Evolutionary conservation across 2,329 filamentous ascomycete genomes (phyloP), one percentile per base, ranked within the genome.

Genomic region (Plectosphaerella sp.): DNA sequence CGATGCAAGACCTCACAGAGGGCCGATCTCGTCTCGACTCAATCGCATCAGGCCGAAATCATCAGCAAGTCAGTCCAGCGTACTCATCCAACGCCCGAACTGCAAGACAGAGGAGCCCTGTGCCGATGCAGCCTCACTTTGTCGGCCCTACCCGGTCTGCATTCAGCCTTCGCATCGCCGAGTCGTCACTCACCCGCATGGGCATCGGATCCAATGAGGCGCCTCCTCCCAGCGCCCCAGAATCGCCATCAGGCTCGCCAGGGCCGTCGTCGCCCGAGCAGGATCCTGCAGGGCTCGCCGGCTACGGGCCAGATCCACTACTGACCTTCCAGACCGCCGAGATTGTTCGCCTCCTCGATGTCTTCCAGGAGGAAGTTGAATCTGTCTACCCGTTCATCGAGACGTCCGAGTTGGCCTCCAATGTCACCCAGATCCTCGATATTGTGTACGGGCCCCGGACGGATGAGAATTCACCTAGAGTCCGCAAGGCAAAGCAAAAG

Each of bases 351-450:
- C 62, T 72, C 28, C 55, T 71, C n/a, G 58, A 64, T 8, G 63
- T 67, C 4, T 73, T 68, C 24, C 63, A 67, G n/a, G 71, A 73
- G 39, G 70, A 72, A 42, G 63, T 72, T 20, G 71, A 72, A 20
- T 63, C 63, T 0, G 62, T 71, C 0, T 69, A 70, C 35, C 68
- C 68, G 0, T 70, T 67, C 33, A 61, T 64, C 2, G 63, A 68
- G 14, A 66, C 61, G 0, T 55, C 55, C 3, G 61, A 65, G 8
- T 59, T 69, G 2, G 58, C 62, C 1, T 51, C 56, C 1, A 56
- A 57, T 1, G 59, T 63, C 0, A 51, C 60, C 4, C 58, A 64
- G 7, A 64, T 70, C 11, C 46, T 70, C 1, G 49, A 57, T 15
- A 51, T 57, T 2, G 59, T 66, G 2, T 58, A 62, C 1, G 49